Conservation (phyloP, 1,139 yeast genomes). For the Magnusiomyces tetraspermus region DNA sequence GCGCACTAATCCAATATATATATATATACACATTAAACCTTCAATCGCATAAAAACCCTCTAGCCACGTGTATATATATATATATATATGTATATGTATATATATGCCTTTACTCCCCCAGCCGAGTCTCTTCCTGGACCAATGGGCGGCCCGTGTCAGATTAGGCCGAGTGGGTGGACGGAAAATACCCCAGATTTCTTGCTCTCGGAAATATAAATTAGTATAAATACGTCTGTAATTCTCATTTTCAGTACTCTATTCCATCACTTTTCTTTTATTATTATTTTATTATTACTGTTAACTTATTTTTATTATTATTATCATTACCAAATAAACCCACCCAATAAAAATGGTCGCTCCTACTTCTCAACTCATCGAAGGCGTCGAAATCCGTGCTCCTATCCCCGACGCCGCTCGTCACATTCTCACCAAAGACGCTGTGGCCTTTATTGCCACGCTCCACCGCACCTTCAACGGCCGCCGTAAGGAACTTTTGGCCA, state of each 20-base stretch:
- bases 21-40: no score
- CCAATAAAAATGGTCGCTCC: constrained; percentile 31
- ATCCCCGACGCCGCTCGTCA: constrained; percentile 50
- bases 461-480: constrained; percentile 58
- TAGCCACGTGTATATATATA: no score
- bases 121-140: no score
- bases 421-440: constrained; percentile 55
- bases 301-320: not conserved
- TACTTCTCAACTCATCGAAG: constrained; percentile 36
- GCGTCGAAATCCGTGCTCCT: constrained; percentile 58
- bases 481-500: constrained; percentile 50
- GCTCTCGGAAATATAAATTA: not conserved
- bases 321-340: no score
- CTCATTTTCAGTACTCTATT: not conserved
- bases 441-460: constrained; percentile 59
- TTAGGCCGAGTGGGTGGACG: no score
- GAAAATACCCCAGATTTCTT: no score
- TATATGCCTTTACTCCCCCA: no score
- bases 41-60: no score
- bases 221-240: constrained; percentile 1
- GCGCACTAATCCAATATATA: no score
- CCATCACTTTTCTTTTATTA: not conserved
- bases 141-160: no score
- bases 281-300: not conserved
- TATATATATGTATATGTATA: no score